Percentiles rank a stretch among this genome's conserved stretches.
Evolutionary conservation across 495 filamentous ascomycete species (phyloP).

Genomic region (Daldinia decipiens): DNA sequence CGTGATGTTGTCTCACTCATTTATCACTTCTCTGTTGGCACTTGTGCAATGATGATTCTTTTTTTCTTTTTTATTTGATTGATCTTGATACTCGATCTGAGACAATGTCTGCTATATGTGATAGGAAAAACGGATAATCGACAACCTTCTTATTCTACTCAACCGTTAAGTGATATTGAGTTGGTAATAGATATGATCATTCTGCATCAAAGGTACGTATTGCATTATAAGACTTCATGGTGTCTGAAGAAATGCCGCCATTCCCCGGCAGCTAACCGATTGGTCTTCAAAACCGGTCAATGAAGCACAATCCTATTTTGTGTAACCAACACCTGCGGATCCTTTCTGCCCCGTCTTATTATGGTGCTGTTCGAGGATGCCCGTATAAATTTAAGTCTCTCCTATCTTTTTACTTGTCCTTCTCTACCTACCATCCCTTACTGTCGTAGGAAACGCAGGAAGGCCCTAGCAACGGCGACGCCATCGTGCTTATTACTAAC

Average conservation of each 20-base stretch:
- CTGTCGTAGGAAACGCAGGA: conserved; percentile 79
- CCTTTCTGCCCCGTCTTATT: conserved; percentile 6
- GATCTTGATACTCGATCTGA: background rate
- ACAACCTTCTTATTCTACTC: background rate
- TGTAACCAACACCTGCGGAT: conserved; percentile 9
- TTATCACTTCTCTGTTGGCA: conserved; percentile 18
- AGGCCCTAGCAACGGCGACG: conserved; percentile 70
- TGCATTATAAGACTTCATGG: conserved; percentile 15
- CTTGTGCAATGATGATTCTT: background rate
- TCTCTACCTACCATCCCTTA: conserved; percentile 16
- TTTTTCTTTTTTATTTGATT: conserved; percentile 8
- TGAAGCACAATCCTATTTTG: conserved; percentile 2
- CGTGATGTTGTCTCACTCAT: conserved; percentile 37
- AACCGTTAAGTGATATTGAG: background rate
- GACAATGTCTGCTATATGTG: background rate
- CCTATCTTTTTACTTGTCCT: background rate
- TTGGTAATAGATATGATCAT: conserved; percentile 4
- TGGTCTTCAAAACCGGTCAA: conserved; percentile 4
- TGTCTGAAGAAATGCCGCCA: background rate
- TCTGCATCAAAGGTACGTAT: conserved; percentile 17
- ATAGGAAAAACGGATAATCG: background rate
- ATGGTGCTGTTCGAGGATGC: background rate
- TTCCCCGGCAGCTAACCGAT: conserved; percentile 4
- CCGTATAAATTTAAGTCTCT: background rate
- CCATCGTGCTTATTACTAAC: conserved; percentile 79